Evolutionary conservation across 495 filamentous ascomycete species (phyloP), one percentile per base, ranked within the genome.

Genomic region (Daldinia decipiens): DNA sequence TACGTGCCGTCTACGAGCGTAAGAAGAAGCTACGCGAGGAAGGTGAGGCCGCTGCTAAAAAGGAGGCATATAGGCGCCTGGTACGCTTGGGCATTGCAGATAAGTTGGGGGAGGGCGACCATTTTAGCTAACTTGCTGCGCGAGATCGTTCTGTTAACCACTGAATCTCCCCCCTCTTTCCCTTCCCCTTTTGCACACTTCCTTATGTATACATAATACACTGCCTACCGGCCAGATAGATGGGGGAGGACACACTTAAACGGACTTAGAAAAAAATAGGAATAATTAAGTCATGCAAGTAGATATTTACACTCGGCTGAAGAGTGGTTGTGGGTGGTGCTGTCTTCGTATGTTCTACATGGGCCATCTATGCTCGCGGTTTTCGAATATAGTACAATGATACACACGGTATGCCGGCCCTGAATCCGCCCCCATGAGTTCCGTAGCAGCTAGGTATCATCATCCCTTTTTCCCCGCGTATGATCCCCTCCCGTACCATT

Each of bases 1-100:
- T 98, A n/a, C 82, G 91, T 54, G 95, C 94, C 15, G 94, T 99
- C 1, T 99, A 97, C 78, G 93, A 97, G 83, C 83, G 95, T 65
- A 97, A 97, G 83, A 94, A 89, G 80, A 86, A 82, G 72, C 76
- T 84, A 76, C 84, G 95, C 53, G 67, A 91, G 67, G 82, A 88
- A 70, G 79, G 80, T 53, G 89, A 94, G 77, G 67, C 71, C 27
- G 73, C 75, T 67, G 77, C 85, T 76, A 79, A 72, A 67, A 81
- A 84, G 67, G 83, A 85, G 59, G 72, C 74, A 70, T 82, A 77
- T 67, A 80, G 81, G 63, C 76, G 81, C 60, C 74, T 81, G 65
- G 70, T 84, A 36, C 72, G 80, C 73, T 53, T 81, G 40, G 83
- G 82, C 3, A 78, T 79, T n/a, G 72, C 76, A 12, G 79, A 77